Evolutionary conservation across 495 filamentous ascomycete species (phyloP).

Genomic region (Clavariopsis aquatica): DNA sequence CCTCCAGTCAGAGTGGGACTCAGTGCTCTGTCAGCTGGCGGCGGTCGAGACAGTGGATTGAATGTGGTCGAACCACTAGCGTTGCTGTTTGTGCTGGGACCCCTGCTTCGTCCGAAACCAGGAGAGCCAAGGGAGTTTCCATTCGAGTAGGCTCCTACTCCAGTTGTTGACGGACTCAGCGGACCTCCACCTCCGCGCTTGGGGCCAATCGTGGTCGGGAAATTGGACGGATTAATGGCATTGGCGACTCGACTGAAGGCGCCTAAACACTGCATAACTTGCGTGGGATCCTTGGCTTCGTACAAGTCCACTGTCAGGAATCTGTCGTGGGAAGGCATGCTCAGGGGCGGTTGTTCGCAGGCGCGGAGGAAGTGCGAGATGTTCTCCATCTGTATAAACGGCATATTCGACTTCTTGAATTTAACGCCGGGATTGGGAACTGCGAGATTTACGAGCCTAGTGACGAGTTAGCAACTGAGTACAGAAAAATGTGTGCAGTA

Average conservation of each 20-base stretch:
- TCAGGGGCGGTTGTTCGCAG: slow-evolving; percentile 78
- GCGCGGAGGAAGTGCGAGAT: slow-evolving; percentile 94
- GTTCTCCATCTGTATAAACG: slow-evolving; percentile 99
- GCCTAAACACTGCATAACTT: slow-evolving; percentile 89
- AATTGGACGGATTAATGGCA: slow-evolving; percentile 68
- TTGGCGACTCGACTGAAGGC: slow-evolving; percentile 90
- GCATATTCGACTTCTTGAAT: slow-evolving; percentile 85
- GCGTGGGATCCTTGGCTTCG: slow-evolving; percentile 93
- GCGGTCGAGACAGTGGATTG: slow-evolving; percentile 41
- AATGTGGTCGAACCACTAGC: slow-evolving; percentile 56
- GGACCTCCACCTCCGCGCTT: slow-evolving; percentile 52
- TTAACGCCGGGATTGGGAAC: slow-evolving; percentile 74
- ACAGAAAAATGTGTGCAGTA: no score
- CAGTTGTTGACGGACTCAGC: slow-evolving; percentile 72
- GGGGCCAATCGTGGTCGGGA: slow-evolving; percentile 71
- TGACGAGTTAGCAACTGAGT: slow-evolving; percentile 11
- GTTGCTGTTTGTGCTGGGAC: slow-evolving; percentile 69
- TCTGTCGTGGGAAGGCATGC: slow-evolving; percentile 87
- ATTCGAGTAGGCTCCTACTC: slow-evolving; percentile 52
- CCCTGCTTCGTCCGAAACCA: slow-evolving; percentile 55
- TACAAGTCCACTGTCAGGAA: slow-evolving; percentile 98
- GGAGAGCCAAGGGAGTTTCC: slow-evolving; percentile 32
- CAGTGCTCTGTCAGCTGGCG: slow-evolving; percentile 38
- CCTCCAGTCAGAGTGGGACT: slow-evolving; percentile 60
- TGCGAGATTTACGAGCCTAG: slow-evolving; percentile 79